Evolutionary conservation across 345 rosid species (phyloP).

Genomic region (Cardamine chenopodiifolia): DNA sequence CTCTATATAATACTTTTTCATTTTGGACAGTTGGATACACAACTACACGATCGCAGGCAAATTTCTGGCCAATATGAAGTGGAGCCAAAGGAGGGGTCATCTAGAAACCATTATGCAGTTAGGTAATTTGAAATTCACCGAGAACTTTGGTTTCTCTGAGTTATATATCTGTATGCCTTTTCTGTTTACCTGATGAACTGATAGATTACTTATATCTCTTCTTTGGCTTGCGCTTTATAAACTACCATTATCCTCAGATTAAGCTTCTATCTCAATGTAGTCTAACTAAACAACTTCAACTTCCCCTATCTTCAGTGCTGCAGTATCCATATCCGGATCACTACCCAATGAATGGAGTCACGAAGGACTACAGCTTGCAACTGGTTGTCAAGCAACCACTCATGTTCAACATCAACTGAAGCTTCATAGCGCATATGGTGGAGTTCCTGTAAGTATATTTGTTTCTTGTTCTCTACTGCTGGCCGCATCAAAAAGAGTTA

Average conservation of each 20-base stretch:
- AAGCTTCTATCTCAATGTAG: constrained; percentile 7
- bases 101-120: constrained; percentile 37
- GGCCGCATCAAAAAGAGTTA: background rate
- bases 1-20: constrained; percentile 17
- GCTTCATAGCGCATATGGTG: constrained; percentile 75
- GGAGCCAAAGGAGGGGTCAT: constrained; percentile 37
- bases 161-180: background rate
- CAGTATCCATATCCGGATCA: constrained; percentile 43
- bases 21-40: constrained; percentile 69
- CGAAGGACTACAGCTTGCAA: constrained; percentile 72
- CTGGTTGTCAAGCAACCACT: constrained; percentile 57
- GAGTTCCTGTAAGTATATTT: constrained; percentile 60
- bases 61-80: constrained; percentile 66
- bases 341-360: constrained; percentile 57
- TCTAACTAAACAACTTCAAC: constrained; percentile 12
- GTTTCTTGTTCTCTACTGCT: background rate
- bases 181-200: background rate
- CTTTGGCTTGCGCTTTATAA: background rate
- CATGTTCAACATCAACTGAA: constrained; percentile 63
- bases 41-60: constrained; percentile 60
- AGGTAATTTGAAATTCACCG: constrained; percentile 48
- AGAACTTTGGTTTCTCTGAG: constrained; percentile 10
- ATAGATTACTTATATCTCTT: constrained; percentile 1
- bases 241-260: background rate
- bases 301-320: constrained; percentile 34